phyloP scores from a whole-genome alignment of 768 basidiomycete species.

The Tricholoma saponaceum region DNA sequence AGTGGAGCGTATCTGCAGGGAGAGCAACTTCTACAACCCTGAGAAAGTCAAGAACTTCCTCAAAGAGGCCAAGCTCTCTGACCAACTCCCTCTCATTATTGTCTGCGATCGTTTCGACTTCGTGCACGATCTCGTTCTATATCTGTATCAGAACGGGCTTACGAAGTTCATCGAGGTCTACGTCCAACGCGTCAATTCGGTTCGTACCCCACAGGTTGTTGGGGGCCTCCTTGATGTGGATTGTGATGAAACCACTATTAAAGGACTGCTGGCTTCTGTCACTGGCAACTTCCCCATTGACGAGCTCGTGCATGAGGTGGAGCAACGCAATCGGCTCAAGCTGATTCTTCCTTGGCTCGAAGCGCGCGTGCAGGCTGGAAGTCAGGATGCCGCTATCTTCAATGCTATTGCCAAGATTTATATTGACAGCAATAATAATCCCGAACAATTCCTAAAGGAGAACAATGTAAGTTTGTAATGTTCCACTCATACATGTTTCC shows the following conservation, averaged over 20 bases:
- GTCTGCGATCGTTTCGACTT: slow-evolving; percentile 99
- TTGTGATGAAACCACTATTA: slow-evolving; percentile 95
- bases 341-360: slow-evolving; percentile 98
- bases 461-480: slow-evolving; percentile 71
- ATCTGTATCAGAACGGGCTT: slow-evolving; percentile 96
- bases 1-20: slow-evolving; percentile 97
- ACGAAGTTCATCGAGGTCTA: slow-evolving; percentile 99
- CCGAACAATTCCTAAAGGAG: slow-evolving; percentile 96
- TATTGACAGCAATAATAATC: slow-evolving; percentile 98
- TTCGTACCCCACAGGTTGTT: slow-evolving; percentile 93
- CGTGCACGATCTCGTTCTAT: slow-evolving; percentile 97
- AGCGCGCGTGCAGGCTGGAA: slow-evolving; percentile 87
- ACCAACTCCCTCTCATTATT: slow-evolving; percentile 98
- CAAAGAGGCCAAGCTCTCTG: slow-evolving; percentile 94
- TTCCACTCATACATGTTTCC: background rate
- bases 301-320: slow-evolving; percentile 95
- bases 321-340: slow-evolving; percentile 93
- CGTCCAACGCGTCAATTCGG: slow-evolving; percentile 96
- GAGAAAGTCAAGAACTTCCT: slow-evolving; percentile 99
- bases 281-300: slow-evolving; percentile 98
- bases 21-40: slow-evolving; percentile 96
- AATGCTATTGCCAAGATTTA: slow-evolving; percentile 98
- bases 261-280: slow-evolving; percentile 88
- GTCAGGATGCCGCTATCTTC: slow-evolving; percentile 90
- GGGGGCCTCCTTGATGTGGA: slow-evolving; percentile 97